Evolutionary conservation across 1,139 yeast species (phyloP).

Genomic region (Kodamaea suecica): DNA sequence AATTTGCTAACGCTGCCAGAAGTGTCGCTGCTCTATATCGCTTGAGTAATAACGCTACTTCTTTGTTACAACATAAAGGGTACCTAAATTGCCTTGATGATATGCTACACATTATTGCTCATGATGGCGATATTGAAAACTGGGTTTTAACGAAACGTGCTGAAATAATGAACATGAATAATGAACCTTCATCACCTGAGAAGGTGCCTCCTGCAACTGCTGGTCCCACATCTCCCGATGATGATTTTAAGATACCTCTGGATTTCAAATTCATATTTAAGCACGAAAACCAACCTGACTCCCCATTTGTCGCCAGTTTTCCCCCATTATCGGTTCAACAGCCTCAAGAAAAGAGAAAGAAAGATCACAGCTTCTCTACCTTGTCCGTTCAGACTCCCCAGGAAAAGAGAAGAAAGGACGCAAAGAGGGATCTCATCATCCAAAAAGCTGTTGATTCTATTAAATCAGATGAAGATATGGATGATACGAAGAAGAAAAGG

Average conservation of each 20-base stretch:
- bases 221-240: conserved; percentile 4
- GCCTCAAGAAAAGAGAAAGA: conserved; percentile 2
- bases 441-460: not conserved
- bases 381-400: conserved; percentile 35
- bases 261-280: conserved; percentile 39
- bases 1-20: conserved; percentile 62
- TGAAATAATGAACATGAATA: conserved; percentile 35
- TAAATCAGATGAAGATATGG: conserved; percentile 9
- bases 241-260: conserved; percentile 23
- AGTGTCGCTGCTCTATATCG: conserved; percentile 63
- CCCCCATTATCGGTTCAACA: conserved; percentile 46
- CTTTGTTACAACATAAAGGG: conserved; percentile 48
- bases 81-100: conserved; percentile 59
- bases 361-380: conserved; percentile 39
- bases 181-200: conserved; percentile 3
- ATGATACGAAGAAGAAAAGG: conserved; percentile 13
- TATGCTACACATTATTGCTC: conserved; percentile 42
- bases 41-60: conserved; percentile 44
- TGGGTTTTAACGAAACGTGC: conserved; percentile 52
- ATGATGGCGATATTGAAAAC: conserved; percentile 49
- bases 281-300: conserved; percentile 29
- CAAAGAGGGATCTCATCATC: not conserved
- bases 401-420: conserved; percentile 1
- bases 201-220: not conserved
- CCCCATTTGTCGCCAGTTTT: conserved; percentile 43